phyloP scores from a whole-genome alignment of 2,329 filamentous ascomycete genomes.

The Zalaria sp. region DNA sequence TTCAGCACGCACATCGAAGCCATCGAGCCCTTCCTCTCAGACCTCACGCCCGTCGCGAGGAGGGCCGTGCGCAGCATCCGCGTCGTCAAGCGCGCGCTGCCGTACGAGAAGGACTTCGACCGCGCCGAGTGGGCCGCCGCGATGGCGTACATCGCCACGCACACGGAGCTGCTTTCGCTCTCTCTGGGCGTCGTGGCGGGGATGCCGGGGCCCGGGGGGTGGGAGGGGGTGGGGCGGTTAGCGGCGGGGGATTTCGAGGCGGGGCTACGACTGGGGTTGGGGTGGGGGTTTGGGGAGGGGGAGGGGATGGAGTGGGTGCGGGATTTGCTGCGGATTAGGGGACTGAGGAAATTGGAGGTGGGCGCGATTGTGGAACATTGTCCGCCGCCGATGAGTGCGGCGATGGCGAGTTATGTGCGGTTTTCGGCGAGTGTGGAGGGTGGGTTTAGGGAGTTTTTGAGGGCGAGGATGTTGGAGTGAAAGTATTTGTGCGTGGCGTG shows the following conservation, averaged over 20 bases:
- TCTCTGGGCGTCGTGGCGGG: conserved; percentile 42
- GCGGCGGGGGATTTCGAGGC: conserved; percentile 30
- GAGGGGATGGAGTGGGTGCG: conserved; percentile 44
- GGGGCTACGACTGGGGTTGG: conserved; percentile 1
- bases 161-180: conserved; percentile 27
- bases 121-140: conserved; percentile 40
- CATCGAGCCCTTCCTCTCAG: conserved; percentile 43
- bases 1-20: conserved; percentile 48
- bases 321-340: conserved; percentile 37
- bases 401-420: conserved; percentile 43
- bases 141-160: conserved; percentile 32
- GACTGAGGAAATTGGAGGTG: conserved; percentile 37
- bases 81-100: conserved; percentile 41
- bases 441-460: conserved; percentile 40
- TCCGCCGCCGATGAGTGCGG: conserved; percentile 35
- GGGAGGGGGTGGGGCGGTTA: conserved; percentile 35
- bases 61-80: conserved; percentile 35
- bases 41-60: conserved; percentile 37
- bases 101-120: conserved; percentile 41
- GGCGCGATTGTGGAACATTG: conserved; percentile 40
- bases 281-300: conserved; percentile 12
- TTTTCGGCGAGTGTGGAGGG: conserved; percentile 46
- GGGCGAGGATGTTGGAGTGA: conserved; percentile 17
- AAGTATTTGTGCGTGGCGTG: not conserved
- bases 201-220: conserved; percentile 28